Evolutionary conservation across 139 green algal species (phyloP).

Genomic region (Volvox africanus): DNA sequence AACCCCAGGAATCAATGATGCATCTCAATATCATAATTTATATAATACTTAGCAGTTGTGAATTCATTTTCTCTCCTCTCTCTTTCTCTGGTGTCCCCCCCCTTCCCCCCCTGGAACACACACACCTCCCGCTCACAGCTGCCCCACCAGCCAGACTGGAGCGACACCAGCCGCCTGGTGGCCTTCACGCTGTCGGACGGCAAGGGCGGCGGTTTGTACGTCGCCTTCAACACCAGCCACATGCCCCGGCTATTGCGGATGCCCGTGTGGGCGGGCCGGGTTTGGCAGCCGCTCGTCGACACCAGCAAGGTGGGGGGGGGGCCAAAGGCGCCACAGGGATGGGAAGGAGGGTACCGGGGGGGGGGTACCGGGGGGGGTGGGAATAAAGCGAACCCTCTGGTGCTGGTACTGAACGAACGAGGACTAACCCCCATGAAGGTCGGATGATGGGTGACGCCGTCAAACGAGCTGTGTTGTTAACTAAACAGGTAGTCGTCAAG

Average conservation of each 20-base stretch:
- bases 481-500: no score
- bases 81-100: no score
- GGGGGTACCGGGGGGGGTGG: not conserved
- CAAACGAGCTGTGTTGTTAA: no score
- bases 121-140: not conserved
- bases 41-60: not conserved
- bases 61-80: not conserved
- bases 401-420: no score
- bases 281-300: slow-evolving; percentile 82
- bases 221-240: slow-evolving; percentile 86
- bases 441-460: no score
- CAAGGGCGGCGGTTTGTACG: slow-evolving; percentile 64
- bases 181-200: slow-evolving; percentile 76
- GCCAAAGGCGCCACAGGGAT: slow-evolving; percentile 55
- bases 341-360: not conserved
- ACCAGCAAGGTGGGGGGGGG: slow-evolving; percentile 76
- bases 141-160: slow-evolving; percentile 88
- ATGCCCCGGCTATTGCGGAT: slow-evolving; percentile 51
- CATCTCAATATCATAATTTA: no score
- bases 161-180: slow-evolving; percentile 88
- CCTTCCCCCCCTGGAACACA: not conserved
- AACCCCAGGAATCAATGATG: no score
- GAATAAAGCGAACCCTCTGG: no score
- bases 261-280: slow-evolving; percentile 65
- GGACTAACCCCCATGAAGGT: no score